Conservation (phyloP, 1,139 yeast species). For the Blastobotrys elegans region DNA sequence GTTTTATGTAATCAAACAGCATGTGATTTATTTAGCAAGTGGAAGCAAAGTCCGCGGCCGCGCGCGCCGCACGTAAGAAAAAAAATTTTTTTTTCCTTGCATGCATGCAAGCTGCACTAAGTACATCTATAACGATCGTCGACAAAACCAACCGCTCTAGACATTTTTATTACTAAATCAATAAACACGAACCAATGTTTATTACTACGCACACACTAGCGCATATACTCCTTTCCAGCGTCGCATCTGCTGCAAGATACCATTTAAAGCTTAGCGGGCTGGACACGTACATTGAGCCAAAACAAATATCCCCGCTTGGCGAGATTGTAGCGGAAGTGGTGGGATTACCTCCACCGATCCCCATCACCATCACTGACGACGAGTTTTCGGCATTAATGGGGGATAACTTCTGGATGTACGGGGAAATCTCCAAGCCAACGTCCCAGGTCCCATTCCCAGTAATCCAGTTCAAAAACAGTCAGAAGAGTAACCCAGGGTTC, state of each 20-base stretch:
- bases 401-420: neutral
- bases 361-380: neutral
- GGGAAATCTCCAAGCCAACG: conserved; percentile 4
- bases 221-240: too few species aligned
- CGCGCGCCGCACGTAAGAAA: too few species aligned
- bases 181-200: too few species aligned
- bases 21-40: too few species aligned
- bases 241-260: neutral
- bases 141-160: too few species aligned
- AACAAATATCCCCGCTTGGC: conserved; percentile 6
- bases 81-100: too few species aligned
- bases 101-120: too few species aligned
- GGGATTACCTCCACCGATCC: conserved; percentile 4
- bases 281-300: conserved; percentile 1
- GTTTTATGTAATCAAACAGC: too few species aligned
- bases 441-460: conserved; percentile 10
- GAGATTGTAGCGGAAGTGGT: conserved; percentile 6
- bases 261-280: neutral
- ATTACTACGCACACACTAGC: too few species aligned
- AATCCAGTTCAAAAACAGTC: neutral
- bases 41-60: too few species aligned
- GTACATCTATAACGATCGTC: too few species aligned
- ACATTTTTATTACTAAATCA: too few species aligned
- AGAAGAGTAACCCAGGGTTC: neutral
- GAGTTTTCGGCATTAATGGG: neutral